A percentile compares a stretch with the other conserved stretches of the same genome.
Evolutionary conservation across 257 asterid species (phyloP).

Genomic region (Nicotiana tabacum): DNA sequence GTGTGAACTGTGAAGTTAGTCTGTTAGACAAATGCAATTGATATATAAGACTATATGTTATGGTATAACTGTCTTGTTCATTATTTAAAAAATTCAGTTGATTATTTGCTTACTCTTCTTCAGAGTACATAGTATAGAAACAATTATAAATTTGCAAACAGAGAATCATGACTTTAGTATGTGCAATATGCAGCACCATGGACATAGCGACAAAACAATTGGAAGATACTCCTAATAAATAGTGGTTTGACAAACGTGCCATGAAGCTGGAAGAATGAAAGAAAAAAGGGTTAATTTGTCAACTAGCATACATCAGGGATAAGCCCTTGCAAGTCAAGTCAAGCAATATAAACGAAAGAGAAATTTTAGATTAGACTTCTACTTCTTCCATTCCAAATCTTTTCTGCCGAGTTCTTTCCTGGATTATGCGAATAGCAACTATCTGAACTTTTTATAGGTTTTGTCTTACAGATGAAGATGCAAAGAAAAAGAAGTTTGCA

Average conservation of each 20-base stretch:
- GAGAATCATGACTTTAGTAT: background rate
- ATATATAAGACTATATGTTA: background rate
- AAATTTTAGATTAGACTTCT: background rate
- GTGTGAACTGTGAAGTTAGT: background rate
- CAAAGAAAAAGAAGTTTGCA: background rate
- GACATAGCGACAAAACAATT: background rate
- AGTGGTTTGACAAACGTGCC: background rate
- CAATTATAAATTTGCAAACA: background rate
- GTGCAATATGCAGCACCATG: background rate
- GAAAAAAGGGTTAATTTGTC: background rate
- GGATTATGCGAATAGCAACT: background rate
- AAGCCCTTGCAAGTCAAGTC: background rate
- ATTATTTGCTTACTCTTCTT: background rate
- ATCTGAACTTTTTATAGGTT: background rate
- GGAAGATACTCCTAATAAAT: background rate
- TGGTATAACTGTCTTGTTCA: background rate
- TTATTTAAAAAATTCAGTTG: background rate
- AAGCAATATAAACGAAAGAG: background rate
- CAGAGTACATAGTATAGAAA: background rate
- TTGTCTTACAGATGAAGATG: background rate
- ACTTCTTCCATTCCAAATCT: background rate
- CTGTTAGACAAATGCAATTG: background rate
- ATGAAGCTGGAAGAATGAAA: background rate
- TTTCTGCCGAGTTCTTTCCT: conserved; percentile 7
- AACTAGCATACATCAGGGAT: background rate